Percentiles rank a stretch among this genome's conserved stretches.
phyloP scores from a whole-genome alignment of 768 basidiomycete genomes.

The Kwoniella dejecticola region DNA sequence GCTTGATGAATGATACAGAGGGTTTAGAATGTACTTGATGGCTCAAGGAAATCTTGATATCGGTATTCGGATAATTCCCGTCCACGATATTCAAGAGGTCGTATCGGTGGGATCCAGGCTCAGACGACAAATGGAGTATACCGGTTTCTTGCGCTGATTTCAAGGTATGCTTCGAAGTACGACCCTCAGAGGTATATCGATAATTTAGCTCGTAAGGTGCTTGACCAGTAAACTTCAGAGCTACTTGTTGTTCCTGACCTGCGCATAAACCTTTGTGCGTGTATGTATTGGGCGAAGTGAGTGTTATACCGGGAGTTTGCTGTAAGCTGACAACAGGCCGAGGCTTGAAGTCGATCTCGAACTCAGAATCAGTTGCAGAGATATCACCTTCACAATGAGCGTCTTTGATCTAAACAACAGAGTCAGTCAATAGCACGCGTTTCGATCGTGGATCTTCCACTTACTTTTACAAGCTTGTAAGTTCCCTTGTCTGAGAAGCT shows the following conservation, averaged over 20 bases:
- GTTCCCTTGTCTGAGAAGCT: constrained; percentile 71
- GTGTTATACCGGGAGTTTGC: constrained; percentile 16
- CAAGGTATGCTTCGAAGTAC: constrained; percentile 34
- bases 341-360: constrained; percentile 75
- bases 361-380: constrained; percentile 64
- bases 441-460: constrained; percentile 21
- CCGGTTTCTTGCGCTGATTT: constrained; percentile 46
- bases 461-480: constrained; percentile 73
- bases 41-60: constrained; percentile 67
- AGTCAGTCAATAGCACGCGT: neutral
- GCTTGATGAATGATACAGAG: constrained; percentile 72
- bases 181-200: constrained; percentile 63
- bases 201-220: constrained; percentile 95
- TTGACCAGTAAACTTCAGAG: constrained; percentile 80
- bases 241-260: constrained; percentile 75
- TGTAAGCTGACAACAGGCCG: constrained; percentile 70
- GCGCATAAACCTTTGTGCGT: constrained; percentile 74
- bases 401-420: constrained; percentile 75
- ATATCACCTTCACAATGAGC: constrained; percentile 81
- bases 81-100: constrained; percentile 89
- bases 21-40: constrained; percentile 83
- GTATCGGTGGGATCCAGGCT: constrained; percentile 79
- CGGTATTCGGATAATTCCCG: constrained; percentile 62
- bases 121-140: constrained; percentile 61
- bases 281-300: constrained; percentile 12